These are phyloP conservation scores for Drechmeria coniospora DNA, from an alignment of 2,329 filamentous ascomycete genomes.

Conservation along the genomic window DNA sequence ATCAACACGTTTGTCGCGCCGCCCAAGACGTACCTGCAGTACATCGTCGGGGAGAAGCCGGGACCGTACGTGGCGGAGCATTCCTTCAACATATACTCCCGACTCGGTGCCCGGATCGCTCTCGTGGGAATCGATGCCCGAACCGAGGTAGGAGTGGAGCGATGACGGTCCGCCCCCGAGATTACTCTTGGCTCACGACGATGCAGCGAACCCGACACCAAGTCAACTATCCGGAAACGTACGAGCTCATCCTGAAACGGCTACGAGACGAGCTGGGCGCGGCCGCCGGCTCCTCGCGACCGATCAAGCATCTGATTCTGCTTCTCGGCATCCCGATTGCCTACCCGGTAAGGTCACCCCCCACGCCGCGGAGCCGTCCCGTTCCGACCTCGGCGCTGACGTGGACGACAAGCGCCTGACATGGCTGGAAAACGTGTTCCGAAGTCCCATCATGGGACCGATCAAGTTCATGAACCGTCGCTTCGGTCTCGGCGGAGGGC, in stretches of 20 bases:
- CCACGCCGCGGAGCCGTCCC: slow-evolving; percentile 6
- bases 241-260: slow-evolving; percentile 67
- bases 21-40: slow-evolving; percentile 46
- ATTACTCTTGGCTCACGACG: background rate
- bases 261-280: slow-evolving; percentile 57
- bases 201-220: slow-evolving; percentile 67
- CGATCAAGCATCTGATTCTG: slow-evolving; percentile 78
- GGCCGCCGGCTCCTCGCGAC: slow-evolving; percentile 50
- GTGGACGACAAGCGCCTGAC: slow-evolving; percentile 51
- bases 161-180: background rate
- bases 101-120: slow-evolving; percentile 66
- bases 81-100: slow-evolving; percentile 76
- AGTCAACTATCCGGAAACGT: slow-evolving; percentile 87
- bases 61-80: slow-evolving; percentile 82
- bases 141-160: slow-evolving; percentile 49
- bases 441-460: slow-evolving; percentile 72
- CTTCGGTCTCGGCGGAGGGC: slow-evolving; percentile 67
- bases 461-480: slow-evolving; percentile 82
- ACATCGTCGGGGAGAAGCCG: slow-evolving; percentile 61
- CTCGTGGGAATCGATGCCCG: slow-evolving; percentile 85
- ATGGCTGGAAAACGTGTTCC: slow-evolving; percentile 91
- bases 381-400: slow-evolving; percentile 4
- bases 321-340: slow-evolving; percentile 78
- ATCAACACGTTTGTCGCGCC: slow-evolving; percentile 56
- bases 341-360: slow-evolving; percentile 46